A percentile compares a stretch with the other conserved stretches of the same genome.
Evolutionary conservation across 2,329 filamentous ascomycete species (phyloP).

Genomic region (Penicillium sumatraense): DNA sequence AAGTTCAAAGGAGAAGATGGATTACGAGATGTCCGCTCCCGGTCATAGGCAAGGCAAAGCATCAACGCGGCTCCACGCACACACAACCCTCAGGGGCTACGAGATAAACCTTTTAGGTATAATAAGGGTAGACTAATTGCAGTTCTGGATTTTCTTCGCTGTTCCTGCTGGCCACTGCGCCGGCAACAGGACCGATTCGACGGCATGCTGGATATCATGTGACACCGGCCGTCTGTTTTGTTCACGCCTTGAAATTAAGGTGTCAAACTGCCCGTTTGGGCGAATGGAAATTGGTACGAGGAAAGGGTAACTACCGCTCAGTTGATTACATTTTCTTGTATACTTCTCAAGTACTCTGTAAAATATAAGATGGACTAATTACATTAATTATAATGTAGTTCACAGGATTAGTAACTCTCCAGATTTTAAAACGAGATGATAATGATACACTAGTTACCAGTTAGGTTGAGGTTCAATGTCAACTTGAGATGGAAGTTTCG

Average conservation of each 20-base stretch:
- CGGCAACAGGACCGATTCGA: conserved; percentile 12
- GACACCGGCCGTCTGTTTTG: conserved; percentile 3
- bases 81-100: conserved; percentile 4
- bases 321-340: no score
- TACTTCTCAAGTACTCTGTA: background rate
- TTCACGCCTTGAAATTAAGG: conserved; percentile 11
- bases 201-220: conserved; percentile 23
- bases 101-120: background rate
- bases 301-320: no score
- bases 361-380: no score
- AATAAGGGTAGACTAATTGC: background rate
- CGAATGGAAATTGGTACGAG: no score
- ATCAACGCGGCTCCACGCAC: conserved; percentile 10
- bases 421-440: no score
- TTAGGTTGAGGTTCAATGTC: no score
- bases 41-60: conserved; percentile 15
- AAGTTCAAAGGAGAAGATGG: conserved; percentile 25
- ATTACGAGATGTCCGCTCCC: conserved; percentile 28
- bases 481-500: no score
- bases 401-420: no score
- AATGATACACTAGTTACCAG: no score
- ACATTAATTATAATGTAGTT: no score
- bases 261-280: background rate
- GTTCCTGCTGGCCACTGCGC: conserved; percentile 10
- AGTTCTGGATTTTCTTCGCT: conserved; percentile 1